phyloP scores from a whole-genome alignment of 148 eudicot genomes.

The Rheum nobile region DNA sequence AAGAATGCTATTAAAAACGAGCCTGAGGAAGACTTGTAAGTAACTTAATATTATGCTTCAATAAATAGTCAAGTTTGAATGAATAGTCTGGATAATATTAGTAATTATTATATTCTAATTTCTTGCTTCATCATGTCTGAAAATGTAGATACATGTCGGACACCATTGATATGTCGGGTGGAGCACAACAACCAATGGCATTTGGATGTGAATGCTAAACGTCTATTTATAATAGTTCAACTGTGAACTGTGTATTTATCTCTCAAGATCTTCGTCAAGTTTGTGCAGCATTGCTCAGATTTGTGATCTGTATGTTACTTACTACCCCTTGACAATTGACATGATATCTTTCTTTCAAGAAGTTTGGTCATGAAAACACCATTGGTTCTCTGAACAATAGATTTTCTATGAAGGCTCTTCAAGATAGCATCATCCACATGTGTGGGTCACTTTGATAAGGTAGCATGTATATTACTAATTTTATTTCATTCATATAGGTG shows the following conservation, averaged over 20 bases:
- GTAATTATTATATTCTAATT: neutral
- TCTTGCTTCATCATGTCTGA: neutral
- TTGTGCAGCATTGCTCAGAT: neutral
- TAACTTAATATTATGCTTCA: neutral
- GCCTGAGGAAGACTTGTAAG: constrained; percentile 58
- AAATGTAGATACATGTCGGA: constrained; percentile 48
- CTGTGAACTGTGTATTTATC: neutral
- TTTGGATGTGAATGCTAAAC: constrained; percentile 52
- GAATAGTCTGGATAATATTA: neutral
- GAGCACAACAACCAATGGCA: constrained; percentile 45
- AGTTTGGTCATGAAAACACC: neutral
- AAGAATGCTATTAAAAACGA: constrained; percentile 52
- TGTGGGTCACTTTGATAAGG: too few relatives aligned
- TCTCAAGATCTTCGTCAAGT: neutral
- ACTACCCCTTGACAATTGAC: neutral
- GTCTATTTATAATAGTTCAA: neutral
- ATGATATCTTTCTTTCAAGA: neutral
- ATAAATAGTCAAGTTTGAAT: neutral
- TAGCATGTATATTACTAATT: too few relatives aligned
- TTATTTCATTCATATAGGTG: too few relatives aligned
- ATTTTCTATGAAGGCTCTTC: too few relatives aligned
- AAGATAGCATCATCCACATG: too few relatives aligned
- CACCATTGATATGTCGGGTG: constrained; percentile 48
- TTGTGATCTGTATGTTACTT: neutral
- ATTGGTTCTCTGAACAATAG: too few relatives aligned